Conservation (phyloP, 306 rosid genomes). For the Albizia julibrissin region DNA sequence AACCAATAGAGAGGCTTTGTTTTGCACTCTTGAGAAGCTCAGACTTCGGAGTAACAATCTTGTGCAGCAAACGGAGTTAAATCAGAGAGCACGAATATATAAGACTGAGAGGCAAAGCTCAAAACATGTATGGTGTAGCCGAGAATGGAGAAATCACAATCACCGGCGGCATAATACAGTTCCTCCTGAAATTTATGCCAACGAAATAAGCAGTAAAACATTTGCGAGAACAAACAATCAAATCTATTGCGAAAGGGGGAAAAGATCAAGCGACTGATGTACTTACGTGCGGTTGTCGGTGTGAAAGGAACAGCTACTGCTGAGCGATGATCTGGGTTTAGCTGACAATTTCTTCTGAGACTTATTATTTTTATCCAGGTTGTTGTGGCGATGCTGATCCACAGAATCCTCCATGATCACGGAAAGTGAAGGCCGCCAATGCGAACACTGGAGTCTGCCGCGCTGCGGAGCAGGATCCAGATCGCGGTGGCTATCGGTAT, state of each 20-base stretch:
- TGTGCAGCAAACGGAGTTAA: background rate
- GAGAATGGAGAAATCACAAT: background rate
- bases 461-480: background rate
- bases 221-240: background rate
- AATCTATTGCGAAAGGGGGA: background rate
- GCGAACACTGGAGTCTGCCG: background rate
- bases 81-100: background rate
- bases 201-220: background rate
- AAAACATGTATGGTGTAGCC: conserved; percentile 17
- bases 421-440: conserved; percentile 30
- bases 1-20: background rate
- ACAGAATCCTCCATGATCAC: conserved; percentile 26
- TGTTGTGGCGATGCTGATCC: conserved; percentile 5
- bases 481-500: background rate
- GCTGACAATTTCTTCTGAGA: background rate
- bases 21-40: background rate
- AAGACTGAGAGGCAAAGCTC: conserved; percentile 3
- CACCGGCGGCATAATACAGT: background rate
- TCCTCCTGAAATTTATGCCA: conserved; percentile 2
- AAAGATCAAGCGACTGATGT: background rate
- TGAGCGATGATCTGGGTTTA: background rate
- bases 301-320: background rate
- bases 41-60: background rate
- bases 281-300: background rate
- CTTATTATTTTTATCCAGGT: background rate